A percentile compares a stretch with the other conserved stretches of the same genome.
These are phyloP conservation scores for Vanderwaltozyma polyspora DNA, from an alignment of 805 yeast species.

Conservation along the genomic window DNA sequence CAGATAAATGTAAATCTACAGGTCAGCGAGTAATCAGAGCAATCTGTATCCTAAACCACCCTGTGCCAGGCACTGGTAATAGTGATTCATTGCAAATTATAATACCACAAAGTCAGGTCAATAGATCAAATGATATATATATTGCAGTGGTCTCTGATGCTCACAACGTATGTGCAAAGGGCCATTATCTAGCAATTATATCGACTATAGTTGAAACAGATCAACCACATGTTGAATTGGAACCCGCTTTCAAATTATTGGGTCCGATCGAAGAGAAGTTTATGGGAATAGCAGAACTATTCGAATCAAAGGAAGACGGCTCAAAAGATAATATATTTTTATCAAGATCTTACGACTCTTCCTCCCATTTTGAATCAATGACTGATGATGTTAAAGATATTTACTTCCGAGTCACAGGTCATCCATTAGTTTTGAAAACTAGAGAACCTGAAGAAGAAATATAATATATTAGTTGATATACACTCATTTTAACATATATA, in stretches of 20 bases:
- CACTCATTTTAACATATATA: no score
- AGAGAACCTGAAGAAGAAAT: constrained; percentile 60
- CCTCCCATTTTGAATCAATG: constrained; percentile 90
- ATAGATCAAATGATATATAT: constrained; percentile 87
- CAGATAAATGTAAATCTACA: constrained; percentile 35
- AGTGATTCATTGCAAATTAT: constrained; percentile 88
- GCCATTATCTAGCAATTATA: constrained; percentile 83
- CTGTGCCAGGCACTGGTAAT: constrained; percentile 69
- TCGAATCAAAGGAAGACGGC: constrained; percentile 82
- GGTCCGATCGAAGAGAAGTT: constrained; percentile 73
- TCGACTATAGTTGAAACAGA: constrained; percentile 93
- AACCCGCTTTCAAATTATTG: constrained; percentile 84
- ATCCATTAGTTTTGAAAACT: constrained; percentile 77
- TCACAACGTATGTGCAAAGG: constrained; percentile 83
- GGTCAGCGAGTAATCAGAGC: constrained; percentile 31
- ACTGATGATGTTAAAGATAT: constrained; percentile 95
- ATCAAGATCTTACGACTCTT: constrained; percentile 84
- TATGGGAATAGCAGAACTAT: constrained; percentile 88
- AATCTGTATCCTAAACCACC: constrained; percentile 80
- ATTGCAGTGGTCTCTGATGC: constrained; percentile 81
- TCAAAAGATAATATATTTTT: constrained; percentile 64
- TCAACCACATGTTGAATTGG: constrained; percentile 82
- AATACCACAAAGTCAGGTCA: constrained; percentile 92
- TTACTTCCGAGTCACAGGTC: constrained; percentile 83
- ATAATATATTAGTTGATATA: no score